Percentiles rank a stretch among this genome's conserved stretches.
phyloP scores from a whole-genome alignment of 2,329 filamentous ascomycete species.

The Penicillium sp. region DNA sequence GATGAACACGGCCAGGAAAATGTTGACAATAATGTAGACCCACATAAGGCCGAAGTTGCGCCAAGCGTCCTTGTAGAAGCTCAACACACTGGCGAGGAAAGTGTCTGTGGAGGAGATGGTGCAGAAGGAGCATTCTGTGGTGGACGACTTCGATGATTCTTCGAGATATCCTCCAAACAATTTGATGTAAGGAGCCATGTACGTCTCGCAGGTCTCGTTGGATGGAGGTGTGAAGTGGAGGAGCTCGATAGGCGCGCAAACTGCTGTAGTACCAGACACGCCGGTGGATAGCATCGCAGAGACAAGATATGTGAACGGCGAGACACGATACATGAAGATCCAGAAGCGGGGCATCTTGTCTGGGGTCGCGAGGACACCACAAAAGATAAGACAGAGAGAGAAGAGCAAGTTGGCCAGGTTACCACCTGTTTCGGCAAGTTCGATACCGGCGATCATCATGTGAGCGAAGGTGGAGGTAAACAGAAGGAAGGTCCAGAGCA shows the following conservation, averaged over 20 bases:
- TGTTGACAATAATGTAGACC: slow-evolving; percentile 65
- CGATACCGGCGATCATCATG: slow-evolving; percentile 69
- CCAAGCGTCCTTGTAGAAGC: slow-evolving; percentile 55
- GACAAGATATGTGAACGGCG: slow-evolving; percentile 63
- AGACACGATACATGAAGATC: slow-evolving; percentile 73
- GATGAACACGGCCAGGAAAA: slow-evolving; percentile 55
- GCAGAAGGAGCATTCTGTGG: slow-evolving; percentile 52
- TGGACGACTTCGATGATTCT: slow-evolving; percentile 41
- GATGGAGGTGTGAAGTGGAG: slow-evolving; percentile 49
- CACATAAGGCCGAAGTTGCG: slow-evolving; percentile 70
- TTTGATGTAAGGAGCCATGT: slow-evolving; percentile 44
- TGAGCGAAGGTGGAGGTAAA: slow-evolving; percentile 71
- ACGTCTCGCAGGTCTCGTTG: slow-evolving; percentile 59
- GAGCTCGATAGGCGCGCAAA: slow-evolving; percentile 33
- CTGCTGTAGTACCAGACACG: slow-evolving; percentile 30
- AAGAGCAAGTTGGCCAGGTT: slow-evolving; percentile 61
- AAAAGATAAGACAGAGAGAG: slow-evolving; percentile 61
- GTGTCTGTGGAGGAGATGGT: slow-evolving; percentile 46
- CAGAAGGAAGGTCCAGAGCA: slow-evolving; percentile 65
- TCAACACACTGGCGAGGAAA: slow-evolving; percentile 45
- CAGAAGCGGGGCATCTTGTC: slow-evolving; percentile 66
- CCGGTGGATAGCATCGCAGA: slow-evolving; percentile 45
- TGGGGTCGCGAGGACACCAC: slow-evolving; percentile 53
- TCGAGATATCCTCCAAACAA: slow-evolving; percentile 43
- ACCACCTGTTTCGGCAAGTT: slow-evolving; percentile 66